A percentile compares a stretch with the other conserved stretches of the same genome.
Conservation (phyloP, 495 filamentous ascomycete genomes). For the Xylaria castorea region DNA sequence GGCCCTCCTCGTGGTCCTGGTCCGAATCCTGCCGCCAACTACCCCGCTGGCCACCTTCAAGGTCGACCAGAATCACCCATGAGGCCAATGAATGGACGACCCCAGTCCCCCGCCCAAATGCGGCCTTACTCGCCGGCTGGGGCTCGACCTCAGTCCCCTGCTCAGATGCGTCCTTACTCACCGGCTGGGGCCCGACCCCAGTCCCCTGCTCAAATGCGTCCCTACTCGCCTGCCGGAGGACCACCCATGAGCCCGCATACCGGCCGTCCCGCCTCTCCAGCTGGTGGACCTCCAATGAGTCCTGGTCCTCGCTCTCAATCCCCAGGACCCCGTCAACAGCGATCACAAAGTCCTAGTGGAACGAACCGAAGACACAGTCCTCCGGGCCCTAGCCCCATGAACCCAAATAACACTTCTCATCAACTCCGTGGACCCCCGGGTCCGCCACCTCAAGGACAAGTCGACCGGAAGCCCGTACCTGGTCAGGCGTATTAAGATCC, state of each 20-base stretch:
- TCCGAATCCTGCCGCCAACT: slow-evolving; percentile 51
- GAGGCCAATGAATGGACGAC: slow-evolving; percentile 46
- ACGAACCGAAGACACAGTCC: slow-evolving; percentile 56
- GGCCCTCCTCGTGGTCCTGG: slow-evolving; percentile 59
- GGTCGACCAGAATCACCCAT: slow-evolving; percentile 54
- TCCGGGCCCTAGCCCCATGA: slow-evolving; percentile 68
- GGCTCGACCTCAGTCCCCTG: slow-evolving; percentile 48
- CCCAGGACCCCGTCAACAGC: slow-evolving; percentile 45
- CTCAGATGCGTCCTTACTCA: slow-evolving; percentile 44
- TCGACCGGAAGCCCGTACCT: slow-evolving; percentile 54
- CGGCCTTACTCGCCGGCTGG: slow-evolving; percentile 51
- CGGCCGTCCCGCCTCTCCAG: slow-evolving; percentile 44
- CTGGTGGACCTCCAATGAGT: slow-evolving; percentile 41
- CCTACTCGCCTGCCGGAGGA: slow-evolving; percentile 44
- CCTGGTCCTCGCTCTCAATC: slow-evolving; percentile 55
- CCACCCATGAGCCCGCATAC: slow-evolving; percentile 39
- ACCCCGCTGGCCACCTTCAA: slow-evolving; percentile 46
- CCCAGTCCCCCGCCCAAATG: slow-evolving; percentile 42
- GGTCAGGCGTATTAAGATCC: slow-evolving; percentile 55
- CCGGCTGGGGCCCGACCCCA: slow-evolving; percentile 50
- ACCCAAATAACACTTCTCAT: slow-evolving; percentile 50
- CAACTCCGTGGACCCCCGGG: slow-evolving; percentile 38
- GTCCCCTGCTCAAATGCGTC: slow-evolving; percentile 41
- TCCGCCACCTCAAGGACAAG: slow-evolving; percentile 43
- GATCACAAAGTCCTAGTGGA: slow-evolving; percentile 44